Evolutionary conservation across 495 filamentous ascomycete species (phyloP).

Genomic region (Immersiella caudata): DNA sequence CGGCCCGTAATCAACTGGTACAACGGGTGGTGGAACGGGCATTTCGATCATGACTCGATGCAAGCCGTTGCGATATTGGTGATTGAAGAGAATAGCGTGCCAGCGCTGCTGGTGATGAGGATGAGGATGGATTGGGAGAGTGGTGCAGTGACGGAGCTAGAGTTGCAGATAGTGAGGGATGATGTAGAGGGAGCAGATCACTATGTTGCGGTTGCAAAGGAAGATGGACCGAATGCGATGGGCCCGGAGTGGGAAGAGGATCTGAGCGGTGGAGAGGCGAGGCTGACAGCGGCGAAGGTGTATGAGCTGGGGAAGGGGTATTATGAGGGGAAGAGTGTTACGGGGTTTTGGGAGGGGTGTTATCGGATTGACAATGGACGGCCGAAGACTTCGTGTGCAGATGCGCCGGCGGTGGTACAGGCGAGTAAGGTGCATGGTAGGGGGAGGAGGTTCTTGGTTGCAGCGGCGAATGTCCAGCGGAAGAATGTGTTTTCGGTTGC

Average conservation of each 20-base stretch:
- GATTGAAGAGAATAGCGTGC: background rate
- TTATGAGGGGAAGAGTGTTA: background rate
- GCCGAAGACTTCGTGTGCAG: background rate
- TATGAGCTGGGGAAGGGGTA: background rate
- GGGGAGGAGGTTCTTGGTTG: background rate
- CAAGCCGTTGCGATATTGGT: background rate
- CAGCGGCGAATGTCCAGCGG: background rate
- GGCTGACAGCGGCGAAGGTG: background rate
- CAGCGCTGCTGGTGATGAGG: background rate
- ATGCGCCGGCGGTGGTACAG: background rate
- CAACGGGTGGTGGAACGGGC: background rate
- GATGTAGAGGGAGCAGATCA: background rate
- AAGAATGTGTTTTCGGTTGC: constrained; percentile 2
- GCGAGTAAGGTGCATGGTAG: background rate
- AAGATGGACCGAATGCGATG: background rate
- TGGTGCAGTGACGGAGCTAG: background rate
- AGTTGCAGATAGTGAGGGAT: background rate
- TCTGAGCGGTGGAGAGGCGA: background rate
- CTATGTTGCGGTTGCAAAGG: background rate
- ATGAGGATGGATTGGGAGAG: background rate
- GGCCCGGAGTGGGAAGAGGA: background rate
- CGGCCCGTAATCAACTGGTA: background rate
- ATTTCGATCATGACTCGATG: background rate
- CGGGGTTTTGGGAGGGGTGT: background rate
- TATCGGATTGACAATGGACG: constrained; percentile 4